phyloP scores from a whole-genome alignment of 2,329 filamentous ascomycete species.

The Fusarium brachygibbosum region DNA sequence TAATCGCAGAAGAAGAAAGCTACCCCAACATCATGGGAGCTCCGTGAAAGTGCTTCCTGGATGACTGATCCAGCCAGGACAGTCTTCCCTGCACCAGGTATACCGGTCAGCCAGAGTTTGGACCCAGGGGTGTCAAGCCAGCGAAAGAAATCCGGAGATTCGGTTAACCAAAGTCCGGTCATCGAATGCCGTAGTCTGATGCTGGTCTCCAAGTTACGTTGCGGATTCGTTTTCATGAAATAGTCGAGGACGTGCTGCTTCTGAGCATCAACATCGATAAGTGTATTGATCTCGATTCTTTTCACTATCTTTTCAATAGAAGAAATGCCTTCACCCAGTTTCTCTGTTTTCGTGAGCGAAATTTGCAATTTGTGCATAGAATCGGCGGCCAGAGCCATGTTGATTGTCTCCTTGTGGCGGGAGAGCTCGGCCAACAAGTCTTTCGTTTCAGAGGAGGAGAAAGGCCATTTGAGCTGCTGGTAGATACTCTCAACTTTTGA shows the following conservation, averaged over 20 bases:
- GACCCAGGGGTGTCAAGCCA: constrained; percentile 21
- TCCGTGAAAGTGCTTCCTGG: constrained; percentile 4
- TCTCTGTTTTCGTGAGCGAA: not conserved
- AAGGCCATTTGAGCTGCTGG: constrained; percentile 33
- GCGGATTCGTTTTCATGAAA: constrained; percentile 19
- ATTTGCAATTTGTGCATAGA: constrained; percentile 17
- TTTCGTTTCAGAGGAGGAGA: constrained; percentile 18
- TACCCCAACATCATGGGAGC: not conserved
- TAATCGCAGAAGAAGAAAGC: constrained; percentile 34
- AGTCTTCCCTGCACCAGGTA: constrained; percentile 30
- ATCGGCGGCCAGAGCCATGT: constrained; percentile 18
- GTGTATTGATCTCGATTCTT: constrained; percentile 25
- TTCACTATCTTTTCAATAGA: not conserved
- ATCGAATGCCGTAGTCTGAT: constrained; percentile 19
- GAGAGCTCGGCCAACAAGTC: constrained; percentile 22
- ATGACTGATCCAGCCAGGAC: constrained; percentile 11
- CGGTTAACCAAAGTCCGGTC: constrained; percentile 20
- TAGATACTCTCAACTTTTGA: not conserved
- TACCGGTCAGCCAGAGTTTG: constrained; percentile 27
- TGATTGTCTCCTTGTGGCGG: constrained; percentile 27
- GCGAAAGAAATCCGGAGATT: not conserved
- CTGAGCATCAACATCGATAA: not conserved
- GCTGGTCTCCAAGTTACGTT: not conserved
- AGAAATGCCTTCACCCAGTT: not conserved
- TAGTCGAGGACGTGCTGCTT: not conserved